Conservation (phyloP, 495 filamentous ascomycete genomes). For the Penicillium herquei region DNA sequence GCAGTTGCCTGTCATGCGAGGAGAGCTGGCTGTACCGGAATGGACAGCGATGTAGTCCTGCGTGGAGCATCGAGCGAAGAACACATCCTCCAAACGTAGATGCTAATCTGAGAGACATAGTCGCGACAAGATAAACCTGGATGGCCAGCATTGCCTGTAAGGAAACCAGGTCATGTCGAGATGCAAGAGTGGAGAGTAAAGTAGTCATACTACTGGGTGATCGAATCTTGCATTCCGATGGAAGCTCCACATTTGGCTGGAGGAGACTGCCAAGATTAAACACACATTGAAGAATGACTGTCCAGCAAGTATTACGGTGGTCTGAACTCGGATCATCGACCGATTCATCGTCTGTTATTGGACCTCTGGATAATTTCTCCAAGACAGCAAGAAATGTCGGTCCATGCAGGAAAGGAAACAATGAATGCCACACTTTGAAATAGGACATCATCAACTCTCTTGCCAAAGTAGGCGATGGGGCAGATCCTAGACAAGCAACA, state of each 20-base stretch:
- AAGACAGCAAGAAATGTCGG: constrained; percentile 48
- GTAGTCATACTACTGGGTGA: constrained; percentile 28
- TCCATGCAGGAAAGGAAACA: constrained; percentile 51
- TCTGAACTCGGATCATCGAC: constrained; percentile 4
- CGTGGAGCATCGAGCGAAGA: constrained; percentile 41
- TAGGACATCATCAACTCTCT: constrained; percentile 42
- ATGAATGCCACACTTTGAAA: constrained; percentile 47
- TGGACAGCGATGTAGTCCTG: constrained; percentile 42
- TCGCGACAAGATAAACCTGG: constrained; percentile 40
- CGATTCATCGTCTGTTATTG: neutral
- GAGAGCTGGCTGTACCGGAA: constrained; percentile 42
- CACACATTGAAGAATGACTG: constrained; percentile 38
- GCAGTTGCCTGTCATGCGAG: constrained; percentile 39
- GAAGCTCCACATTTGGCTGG: constrained; percentile 25
- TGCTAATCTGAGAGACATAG: constrained; percentile 38
- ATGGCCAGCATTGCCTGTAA: constrained; percentile 38
- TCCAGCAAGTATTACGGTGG: constrained; percentile 36
- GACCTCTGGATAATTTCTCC: constrained; percentile 34
- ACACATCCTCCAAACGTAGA: constrained; percentile 41
- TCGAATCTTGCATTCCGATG: constrained; percentile 27
- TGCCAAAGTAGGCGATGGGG: constrained; percentile 28
- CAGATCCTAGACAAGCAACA: constrained; percentile 24
- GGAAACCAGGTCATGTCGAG: constrained; percentile 35
- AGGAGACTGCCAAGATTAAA: constrained; percentile 38
- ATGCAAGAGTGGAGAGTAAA: constrained; percentile 28